phyloP scores from a whole-genome alignment of 148 eudicot genomes.

The Nepenthes gracilis region DNA sequence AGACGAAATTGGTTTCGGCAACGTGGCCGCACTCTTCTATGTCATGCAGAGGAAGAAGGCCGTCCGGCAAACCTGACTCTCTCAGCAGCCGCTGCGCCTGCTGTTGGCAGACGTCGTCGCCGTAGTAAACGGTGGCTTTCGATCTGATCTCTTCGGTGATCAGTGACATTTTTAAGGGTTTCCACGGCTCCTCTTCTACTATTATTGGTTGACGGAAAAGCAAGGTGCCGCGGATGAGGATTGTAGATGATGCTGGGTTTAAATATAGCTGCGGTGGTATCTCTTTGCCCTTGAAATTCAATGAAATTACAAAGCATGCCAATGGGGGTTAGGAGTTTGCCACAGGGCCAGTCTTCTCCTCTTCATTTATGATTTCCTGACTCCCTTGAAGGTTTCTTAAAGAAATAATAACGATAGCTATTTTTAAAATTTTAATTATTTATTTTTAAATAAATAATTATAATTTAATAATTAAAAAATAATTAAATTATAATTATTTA shows the following conservation, averaged over 20 bases:
- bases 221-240: neutral
- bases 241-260: neutral
- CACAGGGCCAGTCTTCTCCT: too few species aligned
- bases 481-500: too few species aligned
- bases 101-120: conserved; percentile 41
- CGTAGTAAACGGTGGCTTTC: conserved; percentile 51
- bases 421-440: too few species aligned
- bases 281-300: neutral
- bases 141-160: conserved; percentile 58
- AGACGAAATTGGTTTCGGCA: conserved; percentile 52
- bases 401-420: too few species aligned
- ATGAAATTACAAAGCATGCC: too few species aligned
- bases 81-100: conserved; percentile 36
- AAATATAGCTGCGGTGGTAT: neutral
- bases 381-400: too few species aligned
- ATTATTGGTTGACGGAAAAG: neutral
- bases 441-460: too few species aligned
- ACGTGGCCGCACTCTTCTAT: conserved; percentile 46
- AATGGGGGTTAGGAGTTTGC: too few species aligned
- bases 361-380: too few species aligned
- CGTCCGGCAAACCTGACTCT: conserved; percentile 57
- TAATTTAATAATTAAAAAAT: too few species aligned
- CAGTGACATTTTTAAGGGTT: conserved; percentile 25
- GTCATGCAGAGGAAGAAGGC: conserved; percentile 54
- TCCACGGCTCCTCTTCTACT: neutral